phyloP scores from a whole-genome alignment of 176 grass and related monocot genomes.

The Microstegium vimineum region DNA sequence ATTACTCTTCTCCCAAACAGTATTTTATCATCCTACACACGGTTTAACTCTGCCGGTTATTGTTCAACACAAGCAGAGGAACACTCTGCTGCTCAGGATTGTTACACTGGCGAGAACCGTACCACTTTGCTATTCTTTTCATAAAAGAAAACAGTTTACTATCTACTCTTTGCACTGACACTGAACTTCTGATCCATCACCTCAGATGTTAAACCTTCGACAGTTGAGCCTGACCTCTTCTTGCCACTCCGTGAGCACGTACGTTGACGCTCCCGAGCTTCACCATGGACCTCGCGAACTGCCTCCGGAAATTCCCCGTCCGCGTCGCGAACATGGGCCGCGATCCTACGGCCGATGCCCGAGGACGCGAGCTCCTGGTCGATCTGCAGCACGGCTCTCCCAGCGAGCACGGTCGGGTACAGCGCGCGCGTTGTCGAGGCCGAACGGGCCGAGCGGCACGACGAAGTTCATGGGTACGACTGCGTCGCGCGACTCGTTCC shows the following conservation, averaged over 20 bases:
- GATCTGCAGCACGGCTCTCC: slow-evolving; percentile 23
- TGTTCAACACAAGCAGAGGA: neutral
- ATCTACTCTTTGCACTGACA: neutral
- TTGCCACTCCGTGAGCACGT: slow-evolving; percentile 9
- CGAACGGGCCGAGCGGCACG: slow-evolving; percentile 1
- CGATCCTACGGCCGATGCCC: neutral
- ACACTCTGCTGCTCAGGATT: neutral
- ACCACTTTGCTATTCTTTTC: too few species aligned
- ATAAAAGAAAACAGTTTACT: too few species aligned
- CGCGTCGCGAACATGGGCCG: neutral
- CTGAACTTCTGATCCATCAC: neutral
- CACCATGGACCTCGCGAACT: slow-evolving; percentile 44
- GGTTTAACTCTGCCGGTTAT: neutral
- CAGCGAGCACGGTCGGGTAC: slow-evolving; percentile 25
- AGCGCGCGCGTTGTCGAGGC: slow-evolving; percentile 32
- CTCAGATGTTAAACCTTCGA: too few species aligned
- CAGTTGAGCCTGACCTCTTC: slow-evolving; percentile 47
- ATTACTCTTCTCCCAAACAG: neutral
- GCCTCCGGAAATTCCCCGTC: slow-evolving; percentile 10
- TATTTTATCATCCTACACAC: neutral
- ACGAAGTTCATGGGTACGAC: slow-evolving; percentile 39
- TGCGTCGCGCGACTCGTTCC: slow-evolving; percentile 26
- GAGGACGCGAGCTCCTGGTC: slow-evolving; percentile 40
- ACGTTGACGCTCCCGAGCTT: slow-evolving; percentile 35
- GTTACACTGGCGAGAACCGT: too few species aligned